Percentiles rank a stretch among this genome's conserved stretches.
Evolutionary conservation across 2,329 filamentous ascomycete species (phyloP).

Genomic region (Ophioceras dolichostomum): DNA sequence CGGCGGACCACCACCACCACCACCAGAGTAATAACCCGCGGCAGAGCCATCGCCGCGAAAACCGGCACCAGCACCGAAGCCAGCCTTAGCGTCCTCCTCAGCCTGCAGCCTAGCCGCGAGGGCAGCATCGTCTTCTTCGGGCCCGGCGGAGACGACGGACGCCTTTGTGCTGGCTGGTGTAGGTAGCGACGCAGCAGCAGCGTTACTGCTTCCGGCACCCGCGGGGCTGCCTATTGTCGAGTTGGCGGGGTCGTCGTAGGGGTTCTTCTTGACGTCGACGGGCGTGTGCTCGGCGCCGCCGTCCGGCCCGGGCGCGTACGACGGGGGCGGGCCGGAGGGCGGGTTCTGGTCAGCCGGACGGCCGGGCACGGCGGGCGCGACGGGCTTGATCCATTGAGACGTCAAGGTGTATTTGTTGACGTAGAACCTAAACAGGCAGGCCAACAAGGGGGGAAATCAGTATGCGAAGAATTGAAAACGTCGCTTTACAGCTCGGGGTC

Average conservation of each 20-base stretch:
- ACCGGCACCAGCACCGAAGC: constrained; percentile 12
- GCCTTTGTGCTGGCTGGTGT: constrained; percentile 14
- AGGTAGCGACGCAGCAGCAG: constrained; percentile 16
- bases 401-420: constrained; percentile 80
- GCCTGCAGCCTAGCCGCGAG: constrained; percentile 69
- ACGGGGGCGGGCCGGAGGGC: constrained; percentile 53
- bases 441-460: no score
- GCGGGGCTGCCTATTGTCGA: constrained; percentile 7
- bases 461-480: no score
- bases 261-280: constrained; percentile 55
- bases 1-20: constrained; percentile 14
- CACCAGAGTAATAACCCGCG: constrained; percentile 24
- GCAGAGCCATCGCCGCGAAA: constrained; percentile 20
- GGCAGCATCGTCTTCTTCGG: constrained; percentile 52
- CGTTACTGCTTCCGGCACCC: no score
- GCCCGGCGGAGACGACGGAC: not conserved
- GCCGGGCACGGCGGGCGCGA: constrained; percentile 44
- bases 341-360: constrained; percentile 29
- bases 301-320: constrained; percentile 41
- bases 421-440: constrained; percentile 83
- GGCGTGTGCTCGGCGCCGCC: constrained; percentile 31
- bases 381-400: constrained; percentile 84
- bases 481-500: no score
- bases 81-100: constrained; percentile 60
- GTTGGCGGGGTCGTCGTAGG: constrained; percentile 39